These are phyloP conservation scores for Microbotryum violaceum DNA, from an alignment of 1,284 basidiomycete genomes.

Conservation along the genomic window DNA sequence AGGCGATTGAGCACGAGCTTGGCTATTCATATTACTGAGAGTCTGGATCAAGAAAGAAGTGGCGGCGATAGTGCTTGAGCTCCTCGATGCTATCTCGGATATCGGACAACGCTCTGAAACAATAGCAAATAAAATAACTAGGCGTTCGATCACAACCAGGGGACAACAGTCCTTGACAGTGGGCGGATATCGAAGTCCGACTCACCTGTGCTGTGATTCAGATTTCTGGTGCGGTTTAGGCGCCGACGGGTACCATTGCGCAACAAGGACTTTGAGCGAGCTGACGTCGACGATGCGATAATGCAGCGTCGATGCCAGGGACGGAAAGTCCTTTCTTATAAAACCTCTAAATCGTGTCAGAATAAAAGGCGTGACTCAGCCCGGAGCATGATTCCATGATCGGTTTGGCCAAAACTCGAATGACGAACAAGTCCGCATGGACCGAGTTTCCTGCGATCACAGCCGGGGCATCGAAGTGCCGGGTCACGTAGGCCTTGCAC, in stretches of 20 bases:
- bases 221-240: slow-evolving; percentile 13
- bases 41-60: slow-evolving; percentile 18
- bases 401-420: slow-evolving; percentile 6
- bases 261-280: slow-evolving; percentile 37
- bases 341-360: slow-evolving; percentile 39
- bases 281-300: slow-evolving; percentile 42
- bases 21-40: no score
- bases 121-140: neutral
- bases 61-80: slow-evolving; percentile 18
- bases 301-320: slow-evolving; percentile 38
- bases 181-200: neutral
- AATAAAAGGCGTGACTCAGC: slow-evolving; percentile 28
- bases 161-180: neutral
- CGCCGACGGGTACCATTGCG: slow-evolving; percentile 38
- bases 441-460: slow-evolving; percentile 43
- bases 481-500: slow-evolving; percentile 38
- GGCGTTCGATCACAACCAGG: no score
- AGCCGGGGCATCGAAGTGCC: slow-evolving; percentile 36
- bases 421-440: slow-evolving; percentile 38
- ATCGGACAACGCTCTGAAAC: slow-evolving; percentile 6
- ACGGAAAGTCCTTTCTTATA: slow-evolving; percentile 30
- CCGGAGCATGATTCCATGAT: slow-evolving; percentile 38
- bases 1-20: no score
- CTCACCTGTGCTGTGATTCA: slow-evolving; percentile 22
- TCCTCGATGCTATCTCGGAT: slow-evolving; percentile 13